Base-by-base conservation (phyloP, 2,329 filamentous ascomycete species). In the Leptographium flavum region DNA sequence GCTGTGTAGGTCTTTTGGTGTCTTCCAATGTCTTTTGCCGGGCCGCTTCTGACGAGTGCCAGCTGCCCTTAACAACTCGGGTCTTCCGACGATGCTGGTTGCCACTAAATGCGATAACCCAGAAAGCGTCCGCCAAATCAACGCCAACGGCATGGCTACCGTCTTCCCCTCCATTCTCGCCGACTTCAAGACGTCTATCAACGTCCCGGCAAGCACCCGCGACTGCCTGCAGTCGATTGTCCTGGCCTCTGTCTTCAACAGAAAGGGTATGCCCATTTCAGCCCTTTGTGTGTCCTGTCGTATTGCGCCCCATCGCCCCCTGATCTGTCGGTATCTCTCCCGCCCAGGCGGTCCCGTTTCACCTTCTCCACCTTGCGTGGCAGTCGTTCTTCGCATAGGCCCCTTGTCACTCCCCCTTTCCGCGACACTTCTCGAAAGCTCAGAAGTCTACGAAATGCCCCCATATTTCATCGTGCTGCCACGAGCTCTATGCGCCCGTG, bases 21-120 rank as follows among this genome's bases (percentile, higher is more conserved):
- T 13, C n/a, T 31, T 22, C 25, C 13, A 2, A 14, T 14, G 25
- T 38, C n/a, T 13, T 38, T 25, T 13, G 17, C 17, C 17, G 2
- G 10, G 5, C 27, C 3, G 27, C 19, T 31, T 48, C 45, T 48
- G 42, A 49, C 48, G 57, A 50, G 41, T 42, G 42, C 55, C 60
- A 93, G 87, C 78, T 64, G 80, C 81, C 36, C 70, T 94, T 43
- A 74, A 78, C 47, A 82, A 81, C 54, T 79, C 82, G 17, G 72
- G 73, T 22, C 64, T 94, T 33, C 87, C 88, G 9, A 83, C 82
- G 44, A 73, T 90, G 50, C 73, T 95, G 36, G 84, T 93, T 43
- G 86, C 87, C 45, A 90, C 81, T 61, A 95, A 95, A 69, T 94
- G 86, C 67, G 90, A 95, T 60, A 75, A 79, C 42, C 79, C 81